These are phyloP conservation scores for Puccinia triticina DNA, from an alignment of 1,284 basidiomycete genomes.

Conservation along the genomic window DNA sequence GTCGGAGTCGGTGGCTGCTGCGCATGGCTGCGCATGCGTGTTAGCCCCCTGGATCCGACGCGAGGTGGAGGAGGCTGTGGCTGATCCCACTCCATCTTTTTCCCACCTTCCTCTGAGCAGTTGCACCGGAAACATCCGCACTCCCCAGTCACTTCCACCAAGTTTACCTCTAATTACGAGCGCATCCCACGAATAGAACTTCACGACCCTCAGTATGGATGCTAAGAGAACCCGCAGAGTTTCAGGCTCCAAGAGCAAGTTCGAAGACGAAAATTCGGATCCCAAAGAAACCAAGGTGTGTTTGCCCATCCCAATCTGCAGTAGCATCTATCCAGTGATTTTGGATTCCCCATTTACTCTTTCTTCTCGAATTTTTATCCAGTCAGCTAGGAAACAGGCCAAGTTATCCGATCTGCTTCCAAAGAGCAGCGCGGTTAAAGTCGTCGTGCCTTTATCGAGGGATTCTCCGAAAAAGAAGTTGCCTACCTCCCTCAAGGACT, in stretches of 20 bases:
- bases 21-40: too few relatives aligned
- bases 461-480: conserved; percentile 22
- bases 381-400: conserved; percentile 24
- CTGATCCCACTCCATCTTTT: too few relatives aligned
- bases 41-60: too few relatives aligned
- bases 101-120: too few relatives aligned
- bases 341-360: neutral
- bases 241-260: conserved; percentile 10
- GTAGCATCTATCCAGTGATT: neutral
- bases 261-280: conserved; percentile 21
- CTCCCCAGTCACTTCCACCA: too few relatives aligned
- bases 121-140: too few relatives aligned
- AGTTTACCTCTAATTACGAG: too few relatives aligned
- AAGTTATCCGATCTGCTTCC: conserved; percentile 30
- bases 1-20: too few relatives aligned
- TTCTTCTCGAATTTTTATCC: neutral
- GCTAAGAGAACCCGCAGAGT: too few relatives aligned
- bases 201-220: too few relatives aligned
- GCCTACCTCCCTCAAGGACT: neutral
- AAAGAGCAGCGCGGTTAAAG: conserved; percentile 18
- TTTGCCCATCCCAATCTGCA: neutral
- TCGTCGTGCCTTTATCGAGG: conserved; percentile 18
- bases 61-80: too few relatives aligned
- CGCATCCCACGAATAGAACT: too few relatives aligned
- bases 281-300: neutral